Percentiles rank a stretch among this genome's conserved stretches.
Evolutionary conservation across 139 green algal species (phyloP).

Genomic region (Raphidocelis subcapitata): DNA sequence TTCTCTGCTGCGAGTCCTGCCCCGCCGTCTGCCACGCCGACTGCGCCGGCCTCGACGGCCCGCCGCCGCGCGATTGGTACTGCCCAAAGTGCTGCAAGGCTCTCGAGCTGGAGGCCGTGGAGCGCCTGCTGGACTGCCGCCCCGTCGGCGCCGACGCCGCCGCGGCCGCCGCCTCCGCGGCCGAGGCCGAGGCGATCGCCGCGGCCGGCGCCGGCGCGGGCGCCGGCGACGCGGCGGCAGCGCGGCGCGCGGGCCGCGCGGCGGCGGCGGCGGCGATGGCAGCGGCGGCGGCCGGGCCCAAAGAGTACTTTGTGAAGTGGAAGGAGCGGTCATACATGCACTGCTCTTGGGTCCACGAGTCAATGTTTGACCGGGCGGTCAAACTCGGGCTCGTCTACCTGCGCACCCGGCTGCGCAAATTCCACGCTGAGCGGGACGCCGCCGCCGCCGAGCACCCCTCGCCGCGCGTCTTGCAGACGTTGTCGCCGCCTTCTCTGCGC

Average conservation of each 20-base stretch:
- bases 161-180: background rate
- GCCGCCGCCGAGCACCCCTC: slow-evolving; percentile 10
- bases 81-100: slow-evolving; percentile 47
- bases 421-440: slow-evolving; percentile 22
- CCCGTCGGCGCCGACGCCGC: slow-evolving; percentile 7
- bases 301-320: slow-evolving; percentile 69
- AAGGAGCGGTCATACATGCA: slow-evolving; percentile 56
- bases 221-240: background rate
- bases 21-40: slow-evolving; percentile 55
- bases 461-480: background rate
- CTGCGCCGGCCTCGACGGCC: slow-evolving; percentile 54
- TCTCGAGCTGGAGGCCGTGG: slow-evolving; percentile 23
- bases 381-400: slow-evolving; percentile 12
- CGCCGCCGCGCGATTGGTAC: slow-evolving; percentile 60
- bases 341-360: slow-evolving; percentile 56
- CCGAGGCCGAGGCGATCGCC: background rate
- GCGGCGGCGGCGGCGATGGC: background rate
- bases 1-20: slow-evolving; percentile 70
- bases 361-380: slow-evolving; percentile 23
- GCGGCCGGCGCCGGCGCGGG: slow-evolving; percentile 1
- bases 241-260: background rate
- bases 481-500: no score
- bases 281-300: background rate
- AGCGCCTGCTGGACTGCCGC: slow-evolving; percentile 46
- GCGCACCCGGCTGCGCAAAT: slow-evolving; percentile 28